These are phyloP conservation scores for Sorghum bicolor DNA, from an alignment of 176 grass and related monocot species.

Conservation along the genomic window Sorghum_bicolor_NCBIv3 NC_012879.2:59275501-59276000, in stretches of 20 bases:
- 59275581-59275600: background rate
- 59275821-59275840: background rate
- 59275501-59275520: background rate
- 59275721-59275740: background rate
- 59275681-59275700: background rate
- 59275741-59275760: background rate
- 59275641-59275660: background rate
- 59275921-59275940: slow-evolving; percentile 23
- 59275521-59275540: too few relatives aligned
- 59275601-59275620: background rate
- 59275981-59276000: background rate
- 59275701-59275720: background rate
- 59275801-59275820: background rate
- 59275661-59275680: background rate
- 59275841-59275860: background rate
- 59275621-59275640: background rate
- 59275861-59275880: background rate
- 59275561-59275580: background rate
- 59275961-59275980: background rate
- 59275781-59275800: background rate
- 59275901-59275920: slow-evolving; percentile 39
- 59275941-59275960: slow-evolving; percentile 9
- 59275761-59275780: background rate
- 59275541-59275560: too few relatives aligned
- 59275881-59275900: slow-evolving; percentile 11